Percentiles rank a stretch among this genome's conserved stretches.
phyloP scores from a whole-genome alignment of 768 basidiomycete species.

The Fomitopsis serialis region DNA sequence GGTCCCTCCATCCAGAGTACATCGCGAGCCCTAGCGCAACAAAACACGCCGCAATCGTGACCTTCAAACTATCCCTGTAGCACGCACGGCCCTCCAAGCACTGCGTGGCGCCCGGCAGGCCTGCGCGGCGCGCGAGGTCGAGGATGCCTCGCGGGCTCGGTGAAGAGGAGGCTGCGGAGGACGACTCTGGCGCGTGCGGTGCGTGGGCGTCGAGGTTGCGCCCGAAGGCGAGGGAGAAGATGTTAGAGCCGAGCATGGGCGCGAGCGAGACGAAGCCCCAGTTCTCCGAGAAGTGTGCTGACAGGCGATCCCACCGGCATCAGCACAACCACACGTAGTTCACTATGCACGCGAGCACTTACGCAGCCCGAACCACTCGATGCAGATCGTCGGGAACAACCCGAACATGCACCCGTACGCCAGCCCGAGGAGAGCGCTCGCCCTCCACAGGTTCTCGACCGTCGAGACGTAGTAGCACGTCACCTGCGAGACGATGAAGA shows the following conservation, averaged over 20 bases:
- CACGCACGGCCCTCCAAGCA: conserved; percentile 56
- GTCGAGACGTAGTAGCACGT: conserved; percentile 48
- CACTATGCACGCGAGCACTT: conserved; percentile 25
- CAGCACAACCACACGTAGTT: not conserved
- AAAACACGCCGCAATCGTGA: conserved; percentile 42
- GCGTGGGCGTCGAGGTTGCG: conserved; percentile 73
- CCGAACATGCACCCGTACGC: conserved; percentile 75
- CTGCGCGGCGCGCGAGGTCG: conserved; percentile 9
- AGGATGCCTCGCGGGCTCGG: not conserved
- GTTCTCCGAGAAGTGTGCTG: conserved; percentile 78
- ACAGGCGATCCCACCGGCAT: not conserved
- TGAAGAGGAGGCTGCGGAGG: not conserved
- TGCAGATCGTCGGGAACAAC: conserved; percentile 64
- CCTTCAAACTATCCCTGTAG: conserved; percentile 51
- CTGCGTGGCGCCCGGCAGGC: conserved; percentile 29
- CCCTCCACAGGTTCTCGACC: conserved; percentile 63
- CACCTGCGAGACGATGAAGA: conserved; percentile 73
- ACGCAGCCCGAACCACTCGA: conserved; percentile 91
- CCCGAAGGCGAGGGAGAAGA: conserved; percentile 84
- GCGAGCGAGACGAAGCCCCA: conserved; percentile 77
- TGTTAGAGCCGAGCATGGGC: conserved; percentile 73
- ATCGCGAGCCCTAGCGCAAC: conserved; percentile 41
- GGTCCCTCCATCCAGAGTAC: conserved; percentile 48
- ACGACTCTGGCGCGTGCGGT: not conserved
- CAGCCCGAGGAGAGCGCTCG: conserved; percentile 48